Evolutionary conservation across 2,329 filamentous ascomycete species (phyloP), one percentile per base, ranked within the genome.

Genomic region (Hymenoscyphus linearis): DNA sequence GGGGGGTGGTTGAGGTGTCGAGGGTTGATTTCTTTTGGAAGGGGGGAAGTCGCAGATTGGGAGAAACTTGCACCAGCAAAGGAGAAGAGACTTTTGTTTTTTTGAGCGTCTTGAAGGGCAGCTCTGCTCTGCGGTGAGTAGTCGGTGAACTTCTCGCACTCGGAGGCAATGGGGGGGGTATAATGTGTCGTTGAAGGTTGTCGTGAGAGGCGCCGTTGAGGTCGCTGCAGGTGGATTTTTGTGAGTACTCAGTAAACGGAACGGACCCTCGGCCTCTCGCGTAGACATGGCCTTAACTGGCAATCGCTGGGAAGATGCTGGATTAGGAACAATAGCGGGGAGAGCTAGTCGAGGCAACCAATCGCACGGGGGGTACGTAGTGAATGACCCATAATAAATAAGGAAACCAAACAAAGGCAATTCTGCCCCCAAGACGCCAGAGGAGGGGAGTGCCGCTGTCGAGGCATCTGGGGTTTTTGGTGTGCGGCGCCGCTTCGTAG

Each of bases 181-280:
- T 27, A 16, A 14, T 53, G 6, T 18, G 47, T 44, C n/a, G 60
- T 61, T 36, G 60, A 27, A 18, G 44, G 60, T 61, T 55, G 60
- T 58, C 55, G 60, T 57, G 47, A 58, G 55, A 54, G 58, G 37
- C 60, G 59, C 61, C 60, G 64, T 63, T 62, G 53, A 50, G 31
- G 16, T 53, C 37, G 55, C 57, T 58, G 52, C 34, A 47, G 54
- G 58, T 40, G 54, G 59, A 58, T 40, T 57, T 58, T 50, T 50
- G 44, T 25, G 44, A 50, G 44, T 50, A 2, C 31, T 31, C 31
- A 31, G 47, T 57, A 35, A 52, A 34, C 31, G 37, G 34, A 47
- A 25, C 22, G 22, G 44, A 53, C 31, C 44, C 57, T 53, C 57
- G 47, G 18, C 31, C n/a, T 36, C 57, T 59, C 47, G 57, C 57